Conservation (phyloP, 1,139 yeast species). For the Kodamaea suecica region DNA sequence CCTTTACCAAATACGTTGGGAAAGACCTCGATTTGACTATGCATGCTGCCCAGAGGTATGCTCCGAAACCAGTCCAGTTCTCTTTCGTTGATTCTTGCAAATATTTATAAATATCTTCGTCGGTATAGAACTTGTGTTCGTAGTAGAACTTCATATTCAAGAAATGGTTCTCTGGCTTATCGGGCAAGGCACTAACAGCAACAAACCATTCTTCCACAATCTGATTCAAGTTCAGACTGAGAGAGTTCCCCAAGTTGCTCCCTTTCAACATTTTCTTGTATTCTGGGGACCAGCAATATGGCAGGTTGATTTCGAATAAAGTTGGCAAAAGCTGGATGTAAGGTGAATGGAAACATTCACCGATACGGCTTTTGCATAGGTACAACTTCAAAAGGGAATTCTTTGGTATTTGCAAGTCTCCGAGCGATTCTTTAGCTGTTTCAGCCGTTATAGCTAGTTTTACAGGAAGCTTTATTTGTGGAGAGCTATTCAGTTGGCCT, state of each 20-base stretch:
- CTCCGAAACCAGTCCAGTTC: constrained; percentile 62
- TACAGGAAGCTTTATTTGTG: constrained; percentile 36
- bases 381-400: constrained; percentile 49
- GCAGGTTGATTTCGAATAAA: constrained; percentile 48
- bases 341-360: constrained; percentile 28
- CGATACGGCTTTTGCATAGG: constrained; percentile 37
- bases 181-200: constrained; percentile 34
- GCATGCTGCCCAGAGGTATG: constrained; percentile 71
- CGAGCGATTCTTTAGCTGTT: constrained; percentile 42
- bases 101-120: constrained; percentile 34
- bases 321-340: constrained; percentile 62
- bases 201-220: constrained; percentile 55
- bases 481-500: constrained; percentile 10
- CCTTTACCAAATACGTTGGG: constrained; percentile 53
- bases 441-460: constrained; percentile 38
- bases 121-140: constrained; percentile 44
- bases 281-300: constrained; percentile 58
- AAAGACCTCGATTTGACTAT: constrained; percentile 77
- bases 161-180: constrained; percentile 37
- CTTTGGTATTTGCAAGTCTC: constrained; percentile 7
- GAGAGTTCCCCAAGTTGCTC: constrained; percentile 53
- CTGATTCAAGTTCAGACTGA: constrained; percentile 30
- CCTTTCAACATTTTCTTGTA: constrained; percentile 56
- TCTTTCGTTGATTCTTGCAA: constrained; percentile 21
- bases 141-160: constrained; percentile 46